These are phyloP conservation scores for Sugiyamaella novakii DNA, from an alignment of 1,139 yeast genomes.

Conservation along the genomic window DNA sequence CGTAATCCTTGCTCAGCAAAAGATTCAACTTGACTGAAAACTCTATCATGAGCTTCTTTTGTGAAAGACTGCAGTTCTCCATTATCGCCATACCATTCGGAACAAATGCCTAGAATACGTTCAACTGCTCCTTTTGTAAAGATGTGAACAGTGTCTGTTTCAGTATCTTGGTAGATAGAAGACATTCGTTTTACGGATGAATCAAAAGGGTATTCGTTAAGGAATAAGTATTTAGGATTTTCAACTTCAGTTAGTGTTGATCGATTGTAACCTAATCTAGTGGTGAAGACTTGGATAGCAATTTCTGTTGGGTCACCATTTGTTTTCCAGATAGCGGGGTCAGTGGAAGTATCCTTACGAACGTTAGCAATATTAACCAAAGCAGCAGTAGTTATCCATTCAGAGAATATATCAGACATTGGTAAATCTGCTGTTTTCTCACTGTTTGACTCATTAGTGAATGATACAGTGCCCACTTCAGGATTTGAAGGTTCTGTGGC, in stretches of 20 bases:
- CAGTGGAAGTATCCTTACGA: slow-evolving; percentile 45
- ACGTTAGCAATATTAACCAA: slow-evolving; percentile 74
- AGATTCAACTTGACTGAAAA: slow-evolving; percentile 62
- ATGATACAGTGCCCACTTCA: slow-evolving; percentile 45
- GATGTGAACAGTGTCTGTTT: slow-evolving; percentile 44
- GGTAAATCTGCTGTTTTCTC: slow-evolving; percentile 33
- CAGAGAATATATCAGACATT: slow-evolving; percentile 38
- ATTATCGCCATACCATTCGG: slow-evolving; percentile 52
- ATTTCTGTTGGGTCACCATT: slow-evolving; percentile 87
- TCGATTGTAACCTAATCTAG: slow-evolving; percentile 56
- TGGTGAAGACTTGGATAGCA: slow-evolving; percentile 73
- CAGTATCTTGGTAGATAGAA: slow-evolving; percentile 52
- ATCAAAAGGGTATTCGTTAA: slow-evolving; percentile 76
- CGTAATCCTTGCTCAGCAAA: slow-evolving; percentile 71
- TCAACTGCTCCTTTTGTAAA: slow-evolving; percentile 83
- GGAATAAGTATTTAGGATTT: slow-evolving; percentile 42
- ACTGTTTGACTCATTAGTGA: slow-evolving; percentile 34
- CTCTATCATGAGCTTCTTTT: slow-evolving; percentile 45
- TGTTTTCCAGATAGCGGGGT: slow-evolving; percentile 60
- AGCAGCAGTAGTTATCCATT: slow-evolving; percentile 64
- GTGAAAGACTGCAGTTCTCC: slow-evolving; percentile 23
- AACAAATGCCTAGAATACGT: slow-evolving; percentile 61
- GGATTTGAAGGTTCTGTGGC: slow-evolving; percentile 77
- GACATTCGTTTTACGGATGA: slow-evolving; percentile 78
- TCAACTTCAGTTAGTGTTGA: slow-evolving; percentile 46